Evolutionary conservation across 1,284 basidiomycete genomes (phyloP).

Genomic region (Ganoderma multipileum): DNA sequence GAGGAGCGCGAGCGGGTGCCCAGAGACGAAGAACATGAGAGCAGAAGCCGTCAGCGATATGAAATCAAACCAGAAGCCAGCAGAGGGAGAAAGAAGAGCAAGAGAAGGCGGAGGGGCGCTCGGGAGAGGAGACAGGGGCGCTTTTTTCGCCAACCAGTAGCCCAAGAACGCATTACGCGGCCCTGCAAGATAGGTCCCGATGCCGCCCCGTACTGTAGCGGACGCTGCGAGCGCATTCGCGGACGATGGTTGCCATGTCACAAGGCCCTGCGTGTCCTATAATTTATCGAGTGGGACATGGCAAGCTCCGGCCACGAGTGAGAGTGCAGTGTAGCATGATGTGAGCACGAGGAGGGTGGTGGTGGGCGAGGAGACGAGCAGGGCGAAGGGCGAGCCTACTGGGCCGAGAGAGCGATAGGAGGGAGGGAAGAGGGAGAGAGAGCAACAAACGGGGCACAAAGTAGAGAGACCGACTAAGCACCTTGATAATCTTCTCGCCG

Average conservation of each 20-base stretch:
- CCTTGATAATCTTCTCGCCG: constrained; percentile 87
- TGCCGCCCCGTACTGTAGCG: constrained; percentile 18
- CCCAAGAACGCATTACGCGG: constrained; percentile 18
- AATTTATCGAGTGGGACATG: constrained; percentile 24
- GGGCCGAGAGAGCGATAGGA: constrained; percentile 39
- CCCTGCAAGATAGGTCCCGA: constrained; percentile 22
- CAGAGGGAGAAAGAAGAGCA: constrained; percentile 22
- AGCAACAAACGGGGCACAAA: constrained; percentile 39
- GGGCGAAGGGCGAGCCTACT: constrained; percentile 34
- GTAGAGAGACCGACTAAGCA: constrained; percentile 77
- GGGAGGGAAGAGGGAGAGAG: constrained; percentile 25
- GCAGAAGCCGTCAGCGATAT: constrained; percentile 35
- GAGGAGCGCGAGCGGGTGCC: constrained; percentile 52
- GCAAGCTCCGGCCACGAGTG: constrained; percentile 31
- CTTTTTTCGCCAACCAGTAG: constrained; percentile 15
- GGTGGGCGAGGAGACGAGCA: constrained; percentile 21
- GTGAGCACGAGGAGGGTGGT: constrained; percentile 23
- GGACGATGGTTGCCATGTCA: constrained; percentile 32
- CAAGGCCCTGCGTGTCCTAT: constrained; percentile 18
- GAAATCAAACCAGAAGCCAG: constrained; percentile 31
- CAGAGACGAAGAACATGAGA: constrained; percentile 54
- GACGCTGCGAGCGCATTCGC: constrained; percentile 16
- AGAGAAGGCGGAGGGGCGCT: constrained; percentile 16
- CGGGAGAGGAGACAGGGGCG: constrained; percentile 21
- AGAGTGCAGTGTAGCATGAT: constrained; percentile 21